These are phyloP conservation scores for Apiotrichum gamsii DNA, from an alignment of 1,284 basidiomycete species.

Conservation along the genomic window DNA sequence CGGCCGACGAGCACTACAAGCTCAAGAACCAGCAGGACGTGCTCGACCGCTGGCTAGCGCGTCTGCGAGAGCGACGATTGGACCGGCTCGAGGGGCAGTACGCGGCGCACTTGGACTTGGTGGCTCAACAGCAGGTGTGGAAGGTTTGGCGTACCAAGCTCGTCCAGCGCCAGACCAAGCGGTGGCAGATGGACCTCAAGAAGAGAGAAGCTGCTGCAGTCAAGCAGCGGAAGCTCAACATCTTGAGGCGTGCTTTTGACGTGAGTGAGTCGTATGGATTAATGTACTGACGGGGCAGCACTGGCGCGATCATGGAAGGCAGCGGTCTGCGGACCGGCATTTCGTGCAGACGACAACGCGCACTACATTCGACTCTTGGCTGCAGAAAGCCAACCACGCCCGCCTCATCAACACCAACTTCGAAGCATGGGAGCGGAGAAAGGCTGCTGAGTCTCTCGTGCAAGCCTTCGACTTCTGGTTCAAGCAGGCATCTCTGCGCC, in stretches of 20 bases:
- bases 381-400: conserved; percentile 1
- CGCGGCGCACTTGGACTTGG: background rate
- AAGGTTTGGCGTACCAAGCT: conserved; percentile 24
- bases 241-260: conserved; percentile 10
- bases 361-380: conserved; percentile 9
- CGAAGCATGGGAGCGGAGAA: conserved; percentile 2
- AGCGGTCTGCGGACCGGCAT: conserved; percentile 16
- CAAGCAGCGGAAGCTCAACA: background rate
- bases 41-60: conserved; percentile 23
- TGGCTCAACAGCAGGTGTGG: conserved; percentile 11
- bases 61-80: conserved; percentile 18
- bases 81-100: conserved; percentile 9
- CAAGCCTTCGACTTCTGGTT: conserved; percentile 18
- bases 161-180: conserved; percentile 20
- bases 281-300: conserved; percentile 4
- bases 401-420: conserved; percentile 2
- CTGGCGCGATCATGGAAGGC: conserved; percentile 10
- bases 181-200: conserved; percentile 35
- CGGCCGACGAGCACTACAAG: conserved; percentile 31
- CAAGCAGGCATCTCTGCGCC: conserved; percentile 9
- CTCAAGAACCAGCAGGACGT: conserved; percentile 16
- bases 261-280: conserved; percentile 27
- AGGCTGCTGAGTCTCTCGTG: background rate
- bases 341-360: background rate
- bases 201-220: conserved; percentile 13